phyloP scores from a whole-genome alignment of 2,329 filamentous ascomycete species.

The Diplodia scrobiculata region DNA sequence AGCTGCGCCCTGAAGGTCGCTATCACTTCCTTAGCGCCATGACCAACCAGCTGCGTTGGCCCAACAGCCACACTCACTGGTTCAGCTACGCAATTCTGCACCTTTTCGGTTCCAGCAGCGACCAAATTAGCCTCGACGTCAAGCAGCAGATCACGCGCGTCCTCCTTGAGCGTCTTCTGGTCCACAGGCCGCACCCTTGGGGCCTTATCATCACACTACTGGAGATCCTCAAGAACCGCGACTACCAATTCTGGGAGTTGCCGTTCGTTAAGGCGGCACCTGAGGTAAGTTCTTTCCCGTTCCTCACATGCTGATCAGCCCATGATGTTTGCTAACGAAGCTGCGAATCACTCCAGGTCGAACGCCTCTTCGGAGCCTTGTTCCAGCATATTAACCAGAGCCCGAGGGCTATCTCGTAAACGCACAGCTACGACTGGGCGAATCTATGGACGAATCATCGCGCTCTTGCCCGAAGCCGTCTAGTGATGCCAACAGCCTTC shows the following conservation, averaged over 20 bases:
- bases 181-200: conserved; percentile 93
- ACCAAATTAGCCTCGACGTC: conserved; percentile 71
- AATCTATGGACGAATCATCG: not conserved
- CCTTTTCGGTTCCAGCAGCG: conserved; percentile 67
- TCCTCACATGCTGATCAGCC: conserved; percentile 24
- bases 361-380: conserved; percentile 51
- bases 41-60: conserved; percentile 87
- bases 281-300: conserved; percentile 62
- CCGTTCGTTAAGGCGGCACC: conserved; percentile 88
- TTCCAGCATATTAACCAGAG: conserved; percentile 53
- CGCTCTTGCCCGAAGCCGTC: not conserved
- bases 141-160: conserved; percentile 90
- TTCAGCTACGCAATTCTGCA: conserved; percentile 85
- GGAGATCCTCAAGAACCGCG: conserved; percentile 88
- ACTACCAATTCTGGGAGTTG: conserved; percentile 88
- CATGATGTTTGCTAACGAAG: conserved; percentile 23
- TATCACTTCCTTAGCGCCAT: conserved; percentile 85
- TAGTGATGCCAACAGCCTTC: not conserved
- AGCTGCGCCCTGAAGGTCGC: conserved; percentile 73
- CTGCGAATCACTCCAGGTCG: conserved; percentile 43
- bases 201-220: conserved; percentile 84
- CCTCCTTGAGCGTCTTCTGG: conserved; percentile 81
- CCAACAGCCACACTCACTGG: conserved; percentile 87
- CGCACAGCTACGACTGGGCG: too few species aligned
- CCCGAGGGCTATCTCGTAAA: conserved; percentile 38